Evolutionary conservation across 176 grass and related monocot species (phyloP).

Genomic region (Thalia dealbata): DNA sequence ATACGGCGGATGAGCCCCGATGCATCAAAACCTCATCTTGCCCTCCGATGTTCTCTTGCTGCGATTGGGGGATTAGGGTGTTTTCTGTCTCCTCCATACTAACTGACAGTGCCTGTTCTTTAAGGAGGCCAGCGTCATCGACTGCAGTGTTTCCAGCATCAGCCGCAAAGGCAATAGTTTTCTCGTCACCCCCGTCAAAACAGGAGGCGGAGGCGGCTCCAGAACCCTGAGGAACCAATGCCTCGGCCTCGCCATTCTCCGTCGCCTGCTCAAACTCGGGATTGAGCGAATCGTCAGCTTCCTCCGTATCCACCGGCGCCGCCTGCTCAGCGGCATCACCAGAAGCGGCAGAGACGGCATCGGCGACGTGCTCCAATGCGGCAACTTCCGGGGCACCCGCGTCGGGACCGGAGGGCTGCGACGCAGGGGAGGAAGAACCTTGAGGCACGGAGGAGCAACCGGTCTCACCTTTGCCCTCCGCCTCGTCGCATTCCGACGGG

Average conservation of each 20-base stretch:
- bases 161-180: background rate
- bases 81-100: background rate
- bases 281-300: background rate
- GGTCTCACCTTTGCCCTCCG: background rate
- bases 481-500: background rate
- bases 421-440: background rate
- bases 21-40: background rate
- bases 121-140: background rate
- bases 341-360: background rate
- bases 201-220: too few relatives aligned
- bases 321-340: background rate
- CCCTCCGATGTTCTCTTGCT: background rate
- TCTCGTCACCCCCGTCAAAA: background rate
- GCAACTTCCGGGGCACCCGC: background rate
- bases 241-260: background rate
- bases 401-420: background rate
- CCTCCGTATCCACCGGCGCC: background rate
- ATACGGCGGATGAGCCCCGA: background rate
- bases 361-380: background rate
- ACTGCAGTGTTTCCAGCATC: background rate
- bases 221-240: background rate
- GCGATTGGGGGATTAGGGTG: background rate
- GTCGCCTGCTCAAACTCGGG: background rate
- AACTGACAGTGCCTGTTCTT: background rate
- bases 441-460: background rate